Conservation (phyloP, 1,284 basidiomycete genomes). For the Gymnopus androsaceus region DNA sequence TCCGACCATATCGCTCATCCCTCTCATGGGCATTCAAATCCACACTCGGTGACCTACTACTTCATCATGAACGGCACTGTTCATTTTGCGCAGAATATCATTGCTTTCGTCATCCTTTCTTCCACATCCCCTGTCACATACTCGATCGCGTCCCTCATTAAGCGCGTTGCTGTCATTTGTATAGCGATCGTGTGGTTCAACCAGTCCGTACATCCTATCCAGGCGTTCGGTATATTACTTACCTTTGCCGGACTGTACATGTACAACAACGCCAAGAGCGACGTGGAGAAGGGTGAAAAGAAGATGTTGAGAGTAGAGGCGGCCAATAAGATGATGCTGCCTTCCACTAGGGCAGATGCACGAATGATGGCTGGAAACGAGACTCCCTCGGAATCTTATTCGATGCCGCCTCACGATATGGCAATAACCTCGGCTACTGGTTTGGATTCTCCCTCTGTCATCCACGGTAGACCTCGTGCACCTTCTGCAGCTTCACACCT, state of each 20-base stretch:
- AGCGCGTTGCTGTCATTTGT: constrained; percentile 97
- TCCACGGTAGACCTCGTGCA: constrained; percentile 38
- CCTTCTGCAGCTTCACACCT: constrained; percentile 29
- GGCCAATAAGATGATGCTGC: constrained; percentile 70
- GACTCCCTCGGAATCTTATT: constrained; percentile 32
- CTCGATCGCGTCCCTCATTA: constrained; percentile 96
- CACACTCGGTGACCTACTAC: constrained; percentile 69
- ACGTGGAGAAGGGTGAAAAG: constrained; percentile 92
- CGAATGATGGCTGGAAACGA: constrained; percentile 46
- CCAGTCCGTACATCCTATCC: constrained; percentile 83
- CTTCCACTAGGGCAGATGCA: constrained; percentile 63
- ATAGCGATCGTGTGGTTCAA: constrained; percentile 97
- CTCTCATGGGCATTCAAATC: constrained; percentile 44
- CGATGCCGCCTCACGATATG: constrained; percentile 20
- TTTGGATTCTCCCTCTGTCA: constrained; percentile 30
- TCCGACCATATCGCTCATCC: constrained; percentile 49
- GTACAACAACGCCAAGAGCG: constrained; percentile 93
- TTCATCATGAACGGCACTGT: constrained; percentile 93
- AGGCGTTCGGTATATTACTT: constrained; percentile 85
- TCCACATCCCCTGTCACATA: constrained; percentile 98
- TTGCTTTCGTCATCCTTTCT: constrained; percentile 94
- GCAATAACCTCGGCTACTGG: constrained; percentile 34
- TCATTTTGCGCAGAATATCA: constrained; percentile 96
- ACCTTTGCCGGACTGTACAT: constrained; percentile 93
- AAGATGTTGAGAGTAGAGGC: constrained; percentile 86